Evolutionary conservation across 805 yeast species (phyloP), one percentile per base, ranked within the genome.

Genomic region (Metschnikowia kofuensis): DNA sequence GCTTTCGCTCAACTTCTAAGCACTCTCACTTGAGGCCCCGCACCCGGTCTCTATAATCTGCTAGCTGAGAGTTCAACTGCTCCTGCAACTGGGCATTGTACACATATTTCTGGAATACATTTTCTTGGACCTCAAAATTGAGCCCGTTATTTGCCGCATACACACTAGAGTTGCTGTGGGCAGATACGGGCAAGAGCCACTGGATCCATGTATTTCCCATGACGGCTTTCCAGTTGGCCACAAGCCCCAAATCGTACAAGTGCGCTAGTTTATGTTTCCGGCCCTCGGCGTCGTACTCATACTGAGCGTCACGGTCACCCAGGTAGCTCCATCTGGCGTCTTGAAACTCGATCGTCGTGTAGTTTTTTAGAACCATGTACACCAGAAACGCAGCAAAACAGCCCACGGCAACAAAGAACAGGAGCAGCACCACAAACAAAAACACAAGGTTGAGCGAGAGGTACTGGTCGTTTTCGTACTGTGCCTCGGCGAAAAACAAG

Each of bases 261-360:
- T 92, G 88, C 1, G 85, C 89, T 7, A 75, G 54, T 7, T 70
- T 64, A 43, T 68, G 62, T 11, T 81, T 40, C 60, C 68, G 35
- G 74, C 84, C 60, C 57, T 28, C 50, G 30, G 62, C 67, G 48
- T 70, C 70, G 38, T 75, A 70, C 49, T 65, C 68, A 49, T 70
- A 70, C 41, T 58, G 64, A 4, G 56, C 54, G 10, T 40, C 39
- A 35, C 64, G 62, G 28, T 68, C 53, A 41, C 74, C 77, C 37
- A 72, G 66, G 46, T 74, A 64, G 53, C 74, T 74, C 56, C 85
- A 72, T 41, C 76, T 72, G 31, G 62, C 59, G 37, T 84, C 88
- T 59, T 80, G 83, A 50, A 83, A 71, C 67, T 94, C 99, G 27
- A 92, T 76, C 0, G 98, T 92, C 4, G 97, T 91, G 51, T 73